Conservation (phyloP, 768 basidiomycete genomes). For the Phlebiopsis gigantea region DNA sequence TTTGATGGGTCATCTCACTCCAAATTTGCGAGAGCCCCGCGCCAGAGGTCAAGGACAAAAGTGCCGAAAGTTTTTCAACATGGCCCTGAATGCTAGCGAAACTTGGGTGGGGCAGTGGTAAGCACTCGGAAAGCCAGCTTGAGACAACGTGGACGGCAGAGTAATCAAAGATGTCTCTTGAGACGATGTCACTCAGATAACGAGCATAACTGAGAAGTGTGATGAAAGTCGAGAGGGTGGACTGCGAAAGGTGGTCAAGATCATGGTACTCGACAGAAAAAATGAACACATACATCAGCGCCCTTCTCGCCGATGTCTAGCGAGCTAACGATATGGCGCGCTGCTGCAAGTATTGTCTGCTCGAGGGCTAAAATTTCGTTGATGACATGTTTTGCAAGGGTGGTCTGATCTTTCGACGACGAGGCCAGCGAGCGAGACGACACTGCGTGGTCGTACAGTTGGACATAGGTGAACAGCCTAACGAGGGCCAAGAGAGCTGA, state of each 20-base stretch:
- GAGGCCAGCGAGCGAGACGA: neutral
- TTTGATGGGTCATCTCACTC: slow-evolving; percentile 36
- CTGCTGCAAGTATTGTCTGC: neutral
- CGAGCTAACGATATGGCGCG: neutral
- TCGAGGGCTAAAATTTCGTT: neutral
- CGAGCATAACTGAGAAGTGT: slow-evolving; percentile 8
- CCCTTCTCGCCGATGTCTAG: neutral
- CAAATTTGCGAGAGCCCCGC: slow-evolving; percentile 70
- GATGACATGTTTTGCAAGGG: neutral
- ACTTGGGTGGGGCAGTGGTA: slow-evolving; percentile 25
- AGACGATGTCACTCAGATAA: slow-evolving; percentile 1
- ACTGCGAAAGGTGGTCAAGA: neutral
- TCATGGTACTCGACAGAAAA: neutral
- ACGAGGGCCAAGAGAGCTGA: neutral
- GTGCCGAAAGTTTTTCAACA: slow-evolving; percentile 37
- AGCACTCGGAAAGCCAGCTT: slow-evolving; percentile 2
- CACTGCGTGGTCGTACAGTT: neutral
- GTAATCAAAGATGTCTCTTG: slow-evolving; percentile 12
- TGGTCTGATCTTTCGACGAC: neutral
- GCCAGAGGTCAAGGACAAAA: slow-evolving; percentile 62
- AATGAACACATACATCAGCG: neutral
- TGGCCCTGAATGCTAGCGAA: slow-evolving; percentile 31
- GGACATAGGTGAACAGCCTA: neutral
- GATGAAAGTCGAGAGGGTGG: neutral
- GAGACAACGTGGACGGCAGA: slow-evolving; percentile 8